Evolutionary conservation across 768 basidiomycete species (phyloP), one percentile per base, ranked within the genome.

Genomic region (Suillus discolor): DNA sequence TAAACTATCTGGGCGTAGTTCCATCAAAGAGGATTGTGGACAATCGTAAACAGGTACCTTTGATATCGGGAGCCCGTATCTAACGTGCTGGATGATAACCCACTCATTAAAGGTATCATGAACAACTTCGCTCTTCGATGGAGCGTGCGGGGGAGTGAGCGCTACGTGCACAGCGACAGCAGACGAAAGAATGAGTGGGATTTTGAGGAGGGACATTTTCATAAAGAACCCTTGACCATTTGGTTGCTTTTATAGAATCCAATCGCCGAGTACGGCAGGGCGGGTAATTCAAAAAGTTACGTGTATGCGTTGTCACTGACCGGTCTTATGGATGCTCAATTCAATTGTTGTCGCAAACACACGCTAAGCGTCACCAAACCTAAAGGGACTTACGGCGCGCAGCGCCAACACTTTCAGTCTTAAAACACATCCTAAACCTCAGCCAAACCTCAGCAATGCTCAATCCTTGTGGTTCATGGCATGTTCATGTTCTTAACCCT

Each of bases 61-160:
- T 31, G 36, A 31, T 39, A 34, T 25, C 20, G 34, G 39, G 34
- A 31, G 63, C 25, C n/a, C 39, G 12, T 38, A 61, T 41, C 44
- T 59, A 8, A 38, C 25, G 23, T 59, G 36, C 23, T 34, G 57
- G 12, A 42, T 63, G 39, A 63, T 38, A 23, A 63, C 3, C 57
- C 63, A 59, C 20, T 63, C 63, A 61, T 63, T 59, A 2, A 61
- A 42, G 15, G 28, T 61, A 25, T 39, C 47, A 49, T 55, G 8
- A 16, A 66, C 72, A 61, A 83, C 80, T 28, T 75, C 74, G 51
- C 67, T 66, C 11, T 69, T 62, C 5, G 83, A 78, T 8, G 83
- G 81, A 20, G 81, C 79, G 42, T 82, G 72, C 12, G 84, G 84
- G 62, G 84, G 81, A 2, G 84, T 85, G 15, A 77, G 72, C 18